Conservation (phyloP, 1,284 basidiomycete species). For the Apiotrichum gracile region DNA sequence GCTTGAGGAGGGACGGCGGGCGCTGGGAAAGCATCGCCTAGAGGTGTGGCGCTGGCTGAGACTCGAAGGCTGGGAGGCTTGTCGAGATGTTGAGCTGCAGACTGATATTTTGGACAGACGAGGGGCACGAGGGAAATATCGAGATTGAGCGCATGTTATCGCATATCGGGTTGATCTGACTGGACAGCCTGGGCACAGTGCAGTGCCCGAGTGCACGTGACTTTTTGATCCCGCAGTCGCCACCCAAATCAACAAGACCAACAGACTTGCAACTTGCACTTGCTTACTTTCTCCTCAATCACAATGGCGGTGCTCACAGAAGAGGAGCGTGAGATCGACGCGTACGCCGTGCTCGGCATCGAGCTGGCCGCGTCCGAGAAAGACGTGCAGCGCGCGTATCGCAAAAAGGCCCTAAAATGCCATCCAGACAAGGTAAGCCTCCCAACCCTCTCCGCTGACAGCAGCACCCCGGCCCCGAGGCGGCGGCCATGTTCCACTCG, state of each 20-base stretch:
- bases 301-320: conserved; percentile 38
- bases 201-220: too few relatives aligned
- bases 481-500: conserved; percentile 77
- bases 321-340: conserved; percentile 52
- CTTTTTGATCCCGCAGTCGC: conserved; percentile 1
- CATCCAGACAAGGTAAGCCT: conserved; percentile 75
- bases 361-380: conserved; percentile 65
- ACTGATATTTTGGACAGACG: too few relatives aligned
- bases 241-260: neutral
- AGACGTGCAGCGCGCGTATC: conserved; percentile 77
- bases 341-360: conserved; percentile 70
- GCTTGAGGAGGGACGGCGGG: conserved; percentile 20
- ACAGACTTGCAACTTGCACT: neutral
- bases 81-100: neutral
- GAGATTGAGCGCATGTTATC: neutral
- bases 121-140: neutral
- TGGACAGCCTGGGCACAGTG: too few relatives aligned
- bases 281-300: neutral
- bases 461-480: conserved; percentile 23
- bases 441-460: neutral
- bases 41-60: neutral
- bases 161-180: too few relatives aligned
- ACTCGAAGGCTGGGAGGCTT: neutral
- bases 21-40: conserved; percentile 17
- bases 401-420: conserved; percentile 73